A percentile compares a stretch with the other conserved stretches of the same genome.
Conservation (phyloP, 2,329 filamentous ascomycete species). For the Colletotrichum paranaense region DNA sequence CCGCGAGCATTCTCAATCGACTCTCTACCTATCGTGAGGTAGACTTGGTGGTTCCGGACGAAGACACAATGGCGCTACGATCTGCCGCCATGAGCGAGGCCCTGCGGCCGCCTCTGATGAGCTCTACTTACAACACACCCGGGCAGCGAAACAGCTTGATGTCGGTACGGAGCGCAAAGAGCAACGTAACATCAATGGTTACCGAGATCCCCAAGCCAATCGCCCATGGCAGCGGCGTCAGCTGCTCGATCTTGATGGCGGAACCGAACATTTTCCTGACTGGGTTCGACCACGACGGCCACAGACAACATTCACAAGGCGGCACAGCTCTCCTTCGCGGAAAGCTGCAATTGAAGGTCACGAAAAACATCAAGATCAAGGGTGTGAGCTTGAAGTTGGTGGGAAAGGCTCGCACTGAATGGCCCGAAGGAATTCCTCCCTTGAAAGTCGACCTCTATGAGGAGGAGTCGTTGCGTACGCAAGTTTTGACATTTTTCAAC, state of each 20-base stretch:
- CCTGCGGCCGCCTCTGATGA: slow-evolving; percentile 32
- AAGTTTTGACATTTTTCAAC: slow-evolving; percentile 94
- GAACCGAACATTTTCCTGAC: slow-evolving; percentile 85
- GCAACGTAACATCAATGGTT: slow-evolving; percentile 61
- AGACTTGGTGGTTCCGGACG: slow-evolving; percentile 32
- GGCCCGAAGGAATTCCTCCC: slow-evolving; percentile 95
- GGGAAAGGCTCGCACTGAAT: slow-evolving; percentile 89
- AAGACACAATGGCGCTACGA: slow-evolving; percentile 37
- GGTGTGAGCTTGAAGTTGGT: slow-evolving; percentile 87
- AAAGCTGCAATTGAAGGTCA: slow-evolving; percentile 82
- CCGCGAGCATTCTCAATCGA: slow-evolving; percentile 27
- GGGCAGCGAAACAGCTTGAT: slow-evolving; percentile 61
- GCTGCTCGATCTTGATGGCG: slow-evolving; percentile 78
- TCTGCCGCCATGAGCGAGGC: slow-evolving; percentile 33
- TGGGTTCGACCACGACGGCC: slow-evolving; percentile 80
- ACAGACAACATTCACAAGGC: slow-evolving; percentile 59
- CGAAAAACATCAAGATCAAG: slow-evolving; percentile 94
- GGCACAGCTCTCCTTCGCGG: slow-evolving; percentile 89
- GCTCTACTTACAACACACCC: slow-evolving; percentile 40
- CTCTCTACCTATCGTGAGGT: slow-evolving; percentile 27
- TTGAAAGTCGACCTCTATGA: slow-evolving; percentile 86
- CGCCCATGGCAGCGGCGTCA: slow-evolving; percentile 81
- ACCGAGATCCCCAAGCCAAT: slow-evolving; percentile 76
- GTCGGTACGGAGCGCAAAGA: slow-evolving; percentile 63
- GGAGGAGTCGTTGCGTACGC: slow-evolving; percentile 86